A percentile compares a stretch with the other conserved stretches of the same genome.
Conservation (phyloP, 75 land plant genomes). For the Chamaecyparis obtusa region DNA sequence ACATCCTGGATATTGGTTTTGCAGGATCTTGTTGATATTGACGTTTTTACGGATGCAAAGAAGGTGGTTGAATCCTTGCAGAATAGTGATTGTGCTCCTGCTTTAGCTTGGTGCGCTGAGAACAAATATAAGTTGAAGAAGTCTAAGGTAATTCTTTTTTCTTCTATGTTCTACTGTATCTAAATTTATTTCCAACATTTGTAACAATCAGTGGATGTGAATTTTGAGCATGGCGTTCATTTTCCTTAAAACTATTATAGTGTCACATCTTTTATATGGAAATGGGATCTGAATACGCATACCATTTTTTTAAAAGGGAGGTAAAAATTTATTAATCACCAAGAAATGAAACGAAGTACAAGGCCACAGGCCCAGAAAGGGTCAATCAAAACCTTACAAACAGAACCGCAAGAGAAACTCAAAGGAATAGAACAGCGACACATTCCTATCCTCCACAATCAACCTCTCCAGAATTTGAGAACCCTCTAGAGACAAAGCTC, state of each 20-base stretch:
- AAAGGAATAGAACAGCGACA: no score
- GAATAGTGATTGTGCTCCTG: constrained; percentile 88
- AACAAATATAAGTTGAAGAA: constrained; percentile 95
- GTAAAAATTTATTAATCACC: no score
- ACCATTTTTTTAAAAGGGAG: background rate
- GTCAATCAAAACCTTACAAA: no score
- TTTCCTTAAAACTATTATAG: background rate
- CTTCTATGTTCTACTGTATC: background rate
- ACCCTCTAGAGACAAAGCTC: no score
- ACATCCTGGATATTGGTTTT: constrained; percentile 3
- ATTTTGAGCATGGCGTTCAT: background rate
- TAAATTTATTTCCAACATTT: background rate
- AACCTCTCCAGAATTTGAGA: no score
- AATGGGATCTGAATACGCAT: background rate
- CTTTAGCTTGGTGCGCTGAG: constrained; percentile 96
- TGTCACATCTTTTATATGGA: background rate
- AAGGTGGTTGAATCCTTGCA: constrained; percentile 83
- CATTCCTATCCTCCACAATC: no score
- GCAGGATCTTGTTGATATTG: constrained; percentile 98
- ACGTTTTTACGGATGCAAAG: constrained; percentile 92
- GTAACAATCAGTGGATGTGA: background rate
- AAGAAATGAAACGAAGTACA: no score
- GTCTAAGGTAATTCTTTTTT: constrained; percentile 60
- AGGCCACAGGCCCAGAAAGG: no score
- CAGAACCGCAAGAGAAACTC: no score